Conservation (phyloP, 2,329 filamentous ascomycete genomes). For the Pezicula neosporulosa region DNA sequence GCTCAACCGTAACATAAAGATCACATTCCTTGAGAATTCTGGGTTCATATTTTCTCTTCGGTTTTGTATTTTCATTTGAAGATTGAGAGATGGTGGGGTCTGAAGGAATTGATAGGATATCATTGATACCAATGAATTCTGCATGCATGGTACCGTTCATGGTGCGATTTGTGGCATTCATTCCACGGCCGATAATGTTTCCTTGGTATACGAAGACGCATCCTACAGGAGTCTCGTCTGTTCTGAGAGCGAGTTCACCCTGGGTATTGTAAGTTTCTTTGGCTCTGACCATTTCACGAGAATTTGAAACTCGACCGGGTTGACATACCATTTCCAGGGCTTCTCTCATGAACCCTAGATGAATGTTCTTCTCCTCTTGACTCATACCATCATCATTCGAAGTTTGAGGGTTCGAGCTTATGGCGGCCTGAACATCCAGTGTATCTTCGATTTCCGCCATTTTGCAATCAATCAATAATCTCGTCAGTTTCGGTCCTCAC, state of each 20-base stretch:
- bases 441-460: too few relatives aligned
- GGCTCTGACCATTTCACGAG: not conserved
- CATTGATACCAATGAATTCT: constrained; percentile 82
- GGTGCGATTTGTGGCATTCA: constrained; percentile 95
- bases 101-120: constrained; percentile 51
- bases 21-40: constrained; percentile 67
- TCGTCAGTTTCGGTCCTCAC: too few relatives aligned
- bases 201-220: constrained; percentile 86
- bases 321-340: constrained; percentile 75
- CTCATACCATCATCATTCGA: not conserved
- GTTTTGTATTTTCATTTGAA: not conserved
- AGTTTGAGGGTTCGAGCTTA: too few relatives aligned
- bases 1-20: constrained; percentile 96
- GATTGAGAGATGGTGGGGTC: constrained; percentile 40
- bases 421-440: too few relatives aligned
- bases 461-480: too few relatives aligned
- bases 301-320: not conserved
- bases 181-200: constrained; percentile 79
- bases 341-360: constrained; percentile 72
- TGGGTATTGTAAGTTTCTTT: constrained; percentile 31
- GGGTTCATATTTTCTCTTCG: constrained; percentile 49
- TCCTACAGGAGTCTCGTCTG: constrained; percentile 92
- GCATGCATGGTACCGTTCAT: constrained; percentile 91
- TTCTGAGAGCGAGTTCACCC: constrained; percentile 80
- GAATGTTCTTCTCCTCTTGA: constrained; percentile 24